Evolutionary conservation across 108 stramenopile genomes (phyloP), one percentile per base, ranked within the genome.

Genomic region (Discostella stelligeroides): DNA sequence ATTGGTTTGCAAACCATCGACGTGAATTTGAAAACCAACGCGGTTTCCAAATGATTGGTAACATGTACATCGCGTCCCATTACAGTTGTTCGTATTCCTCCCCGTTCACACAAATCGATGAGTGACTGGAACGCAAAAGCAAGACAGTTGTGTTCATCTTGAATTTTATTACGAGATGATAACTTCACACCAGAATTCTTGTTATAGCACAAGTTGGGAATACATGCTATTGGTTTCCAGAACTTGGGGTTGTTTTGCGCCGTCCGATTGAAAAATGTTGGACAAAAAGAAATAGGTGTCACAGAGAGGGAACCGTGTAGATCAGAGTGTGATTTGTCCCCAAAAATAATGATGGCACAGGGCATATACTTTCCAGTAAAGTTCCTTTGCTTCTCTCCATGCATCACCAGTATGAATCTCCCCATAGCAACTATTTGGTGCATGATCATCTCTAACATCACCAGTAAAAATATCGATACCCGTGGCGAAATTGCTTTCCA

Each of bases 161-260:
- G 48, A 7, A 49, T 49, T 49, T 49, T 49, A 23, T 49, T 23
- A 23, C 48, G 0, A 18, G 48, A 23, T 7, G 48, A 18, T 18
- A 7, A 23, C 48, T 49, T 49, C 20, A 23, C 48, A 23, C 21
- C 20, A 23, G 48, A 23, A 23, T 23, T 23, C 24, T 49, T 34
- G 14, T 14, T 46, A 27, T 47, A 65, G 48, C 28, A 34, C 13
- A 66, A 29, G 15, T 66, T 38, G 28, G 66, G 66, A 29, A 66
- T 54, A 30, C 51, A 66, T 39, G 29, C 66, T 4, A 66, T 7
- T 21, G 48, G 46, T 28, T 21, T 24, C 66, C 66, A 66, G 30
- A 66, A 66, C 23, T 66, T 12, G 1, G 21, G 11, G 15, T 54
- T 53, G 25, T 46, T 34, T 40, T 49, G 34, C 8, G 50, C 24